Base-by-base conservation (phyloP, 768 basidiomycete genomes). In the Astraeus odoratus region DNA sequence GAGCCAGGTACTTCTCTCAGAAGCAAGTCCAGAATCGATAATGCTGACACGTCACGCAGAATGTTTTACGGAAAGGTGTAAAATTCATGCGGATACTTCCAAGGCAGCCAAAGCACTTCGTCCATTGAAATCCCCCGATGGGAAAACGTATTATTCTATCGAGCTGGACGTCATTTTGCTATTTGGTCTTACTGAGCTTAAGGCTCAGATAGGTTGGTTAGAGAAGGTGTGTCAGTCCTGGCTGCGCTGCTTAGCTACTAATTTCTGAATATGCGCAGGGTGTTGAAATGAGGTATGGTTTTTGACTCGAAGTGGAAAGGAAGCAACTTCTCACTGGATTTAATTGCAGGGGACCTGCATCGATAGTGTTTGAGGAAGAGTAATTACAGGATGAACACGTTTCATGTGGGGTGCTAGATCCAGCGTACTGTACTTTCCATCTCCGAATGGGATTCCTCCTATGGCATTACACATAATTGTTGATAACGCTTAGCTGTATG, bases 161-260 rank as follows among this genome's bases (percentile, higher is more conserved):
- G 24, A 54, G 0, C 67, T 58, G 38, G 58, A 67, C 4, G 53
- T 75, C 3, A 49, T 73, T 12, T 42, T 76, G 12, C 55, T 63
- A 8, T 68, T 72, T 38, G 74, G 73, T 1, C 44, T 66, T 8
- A 70, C 72, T 0, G 74, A 76, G 43, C 47, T 75, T 25, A 69
- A 71, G 47, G 75, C 72, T 0, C 67, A 73, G 27, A 63, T 73
- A 22, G 53, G 60, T 2, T 76, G 75, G 74, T 53, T 51, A 8
- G 65, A 74, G 20, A n/a, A 63, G 39, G 66, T 67, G 37, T 16
- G 49, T 24, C 7, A 8, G 10, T 48, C n/a, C 23, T 12, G 9
- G 47, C 19, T 13, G 16, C 37, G 19, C 18, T 30, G 8, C 12
- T 19, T 26, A 15, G 16, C 27, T 13, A 16, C 25, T 42, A 26